Percentiles rank a stretch among this genome's conserved stretches.
Conservation (phyloP, 768 basidiomycete genomes). For the Erythrobasidium yunnanense region DNA sequence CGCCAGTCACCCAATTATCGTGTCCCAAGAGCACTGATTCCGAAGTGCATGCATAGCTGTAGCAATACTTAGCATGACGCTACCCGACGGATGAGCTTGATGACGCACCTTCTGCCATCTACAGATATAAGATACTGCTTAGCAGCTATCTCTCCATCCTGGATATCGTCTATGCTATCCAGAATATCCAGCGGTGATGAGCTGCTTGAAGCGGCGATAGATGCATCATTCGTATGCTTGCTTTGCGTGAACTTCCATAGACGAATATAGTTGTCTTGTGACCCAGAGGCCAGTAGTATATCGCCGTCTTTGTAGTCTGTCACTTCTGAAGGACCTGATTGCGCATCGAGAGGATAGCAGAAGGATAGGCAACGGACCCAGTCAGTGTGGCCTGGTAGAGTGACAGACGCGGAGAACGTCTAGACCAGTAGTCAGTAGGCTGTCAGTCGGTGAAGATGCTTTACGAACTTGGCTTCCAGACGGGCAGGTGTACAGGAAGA, state of each 20-base stretch:
- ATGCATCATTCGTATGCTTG: too few species aligned
- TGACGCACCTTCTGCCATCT: slow-evolving; percentile 42
- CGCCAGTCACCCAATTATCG: slow-evolving; percentile 76
- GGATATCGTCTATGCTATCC: slow-evolving; percentile 30
- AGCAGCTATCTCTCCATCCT: slow-evolving; percentile 62
- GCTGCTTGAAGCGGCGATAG: too few species aligned
- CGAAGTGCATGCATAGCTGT: slow-evolving; percentile 62
- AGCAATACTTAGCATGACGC: too few species aligned
- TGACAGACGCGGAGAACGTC: slow-evolving; percentile 34
- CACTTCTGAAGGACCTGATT: background rate
- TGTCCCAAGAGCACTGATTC: slow-evolving; percentile 94
- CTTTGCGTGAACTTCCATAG: slow-evolving; percentile 67
- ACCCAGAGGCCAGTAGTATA: slow-evolving; percentile 77
- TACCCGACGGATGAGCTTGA: background rate
- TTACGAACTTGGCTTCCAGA: too few species aligned
- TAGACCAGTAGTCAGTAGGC: too few species aligned
- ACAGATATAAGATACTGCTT: slow-evolving; percentile 71
- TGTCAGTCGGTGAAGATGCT: too few species aligned
- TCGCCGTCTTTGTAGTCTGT: slow-evolving; percentile 41
- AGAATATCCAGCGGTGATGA: slow-evolving; percentile 29
- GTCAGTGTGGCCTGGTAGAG: slow-evolving; percentile 72
- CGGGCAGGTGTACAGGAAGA: slow-evolving; percentile 68
- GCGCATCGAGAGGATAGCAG: slow-evolving; percentile 39
- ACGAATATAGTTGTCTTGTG: slow-evolving; percentile 86
- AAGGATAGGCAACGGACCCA: slow-evolving; percentile 82